These are phyloP conservation scores for Penicillium malachiteum DNA, from an alignment of 495 filamentous ascomycete species.

Conservation along the genomic window DNA sequence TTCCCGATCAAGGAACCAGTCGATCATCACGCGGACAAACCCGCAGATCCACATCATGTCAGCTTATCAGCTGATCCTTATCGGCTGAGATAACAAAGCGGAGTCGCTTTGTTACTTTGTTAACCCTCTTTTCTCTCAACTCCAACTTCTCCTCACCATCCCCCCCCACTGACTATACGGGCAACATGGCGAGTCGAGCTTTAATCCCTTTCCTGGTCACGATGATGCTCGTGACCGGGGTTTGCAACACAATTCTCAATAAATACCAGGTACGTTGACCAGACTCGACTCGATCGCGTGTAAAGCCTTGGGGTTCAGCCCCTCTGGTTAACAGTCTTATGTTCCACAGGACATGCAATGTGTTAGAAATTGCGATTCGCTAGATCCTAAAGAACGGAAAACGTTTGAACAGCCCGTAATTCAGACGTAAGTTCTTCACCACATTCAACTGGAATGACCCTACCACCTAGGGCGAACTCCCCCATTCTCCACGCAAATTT, in stretches of 20 bases:
- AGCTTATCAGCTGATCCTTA: conserved; percentile 13
- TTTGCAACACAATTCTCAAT: conserved; percentile 95
- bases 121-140: conserved; percentile 5
- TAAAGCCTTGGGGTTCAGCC: no score
- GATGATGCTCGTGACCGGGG: conserved; percentile 90
- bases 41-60: conserved; percentile 12
- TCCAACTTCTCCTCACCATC: conserved; percentile 3
- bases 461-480: neutral
- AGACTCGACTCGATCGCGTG: no score
- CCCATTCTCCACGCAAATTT: neutral
- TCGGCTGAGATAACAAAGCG: conserved; percentile 6
- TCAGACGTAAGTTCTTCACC: conserved; percentile 63
- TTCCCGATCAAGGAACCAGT: neutral
- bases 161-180: neutral
- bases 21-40: neutral
- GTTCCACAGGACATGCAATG: conserved; percentile 84
- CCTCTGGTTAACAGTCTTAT: no score
- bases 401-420: conserved; percentile 94
- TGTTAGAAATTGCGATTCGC: conserved; percentile 80
- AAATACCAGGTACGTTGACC: conserved; percentile 77
- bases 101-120: conserved; percentile 20
- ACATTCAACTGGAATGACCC: neutral
- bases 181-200: conserved; percentile 55
- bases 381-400: conserved; percentile 59
- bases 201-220: conserved; percentile 78